These are phyloP conservation scores for Thelephora aurantiotincta DNA, from an alignment of 768 basidiomycete genomes.

Conservation along the genomic window DNA sequence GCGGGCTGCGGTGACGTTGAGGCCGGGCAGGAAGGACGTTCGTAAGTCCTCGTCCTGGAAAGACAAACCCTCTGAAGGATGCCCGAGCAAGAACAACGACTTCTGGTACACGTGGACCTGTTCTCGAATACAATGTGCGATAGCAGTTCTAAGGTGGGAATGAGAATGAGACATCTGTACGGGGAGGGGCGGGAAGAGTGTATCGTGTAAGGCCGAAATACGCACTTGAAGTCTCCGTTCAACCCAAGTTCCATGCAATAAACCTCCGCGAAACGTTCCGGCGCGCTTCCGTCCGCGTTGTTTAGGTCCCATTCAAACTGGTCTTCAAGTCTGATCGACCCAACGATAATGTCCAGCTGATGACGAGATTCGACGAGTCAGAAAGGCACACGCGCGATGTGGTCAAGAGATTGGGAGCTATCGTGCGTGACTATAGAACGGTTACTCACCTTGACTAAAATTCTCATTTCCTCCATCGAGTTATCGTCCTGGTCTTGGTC, in stretches of 20 bases:
- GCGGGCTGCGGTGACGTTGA: constrained; percentile 48
- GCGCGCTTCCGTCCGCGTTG: constrained; percentile 52
- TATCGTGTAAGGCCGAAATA: constrained; percentile 4
- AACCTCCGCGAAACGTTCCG: constrained; percentile 85
- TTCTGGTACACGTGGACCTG: constrained; percentile 88
- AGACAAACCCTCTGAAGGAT: constrained; percentile 64
- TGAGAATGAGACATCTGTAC: constrained; percentile 1
- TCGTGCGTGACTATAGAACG: background rate
- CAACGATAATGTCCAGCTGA: constrained; percentile 91
- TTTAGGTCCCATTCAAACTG: constrained; percentile 97
- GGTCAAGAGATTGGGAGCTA: background rate
- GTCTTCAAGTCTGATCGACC: constrained; percentile 85
- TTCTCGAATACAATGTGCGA: constrained; percentile 91
- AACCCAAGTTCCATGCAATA: constrained; percentile 83
- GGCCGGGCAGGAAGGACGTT: constrained; percentile 75
- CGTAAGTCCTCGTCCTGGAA: constrained; percentile 88
- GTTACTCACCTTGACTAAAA: constrained; percentile 71
- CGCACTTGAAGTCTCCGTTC: constrained; percentile 84
- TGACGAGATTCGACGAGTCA: background rate
- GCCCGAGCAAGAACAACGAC: constrained; percentile 81
- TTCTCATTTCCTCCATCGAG: constrained; percentile 75
- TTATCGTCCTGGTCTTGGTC: constrained; percentile 55
- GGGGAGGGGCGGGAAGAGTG: background rate
- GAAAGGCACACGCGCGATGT: background rate
- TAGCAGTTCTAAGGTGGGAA: constrained; percentile 58